These are phyloP conservation scores for Starmerella vaccinii DNA, from an alignment of 805 yeast genomes.

Conservation along the genomic window DNA sequence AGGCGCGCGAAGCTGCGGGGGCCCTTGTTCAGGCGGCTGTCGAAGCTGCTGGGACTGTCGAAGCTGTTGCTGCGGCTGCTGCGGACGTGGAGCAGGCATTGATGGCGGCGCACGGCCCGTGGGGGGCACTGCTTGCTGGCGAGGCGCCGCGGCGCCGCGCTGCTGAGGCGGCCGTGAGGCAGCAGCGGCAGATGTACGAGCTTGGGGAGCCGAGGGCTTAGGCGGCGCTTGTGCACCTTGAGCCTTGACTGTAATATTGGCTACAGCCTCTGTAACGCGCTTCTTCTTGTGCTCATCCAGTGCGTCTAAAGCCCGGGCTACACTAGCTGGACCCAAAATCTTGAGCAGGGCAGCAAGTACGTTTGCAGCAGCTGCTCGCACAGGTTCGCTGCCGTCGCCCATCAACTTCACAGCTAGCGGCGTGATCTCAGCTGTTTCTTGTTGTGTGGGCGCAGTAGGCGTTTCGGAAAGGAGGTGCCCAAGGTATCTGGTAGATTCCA, in stretches of 20 bases:
- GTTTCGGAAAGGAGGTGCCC: slow-evolving; percentile 52
- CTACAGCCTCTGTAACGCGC: slow-evolving; percentile 53
- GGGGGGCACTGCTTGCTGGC: not conserved
- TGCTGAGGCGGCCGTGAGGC: not conserved
- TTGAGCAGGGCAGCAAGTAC: slow-evolving; percentile 74
- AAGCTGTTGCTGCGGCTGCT: not conserved
- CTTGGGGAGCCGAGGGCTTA: not conserved
- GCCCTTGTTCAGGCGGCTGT: not conserved
- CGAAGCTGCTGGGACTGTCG: not conserved
- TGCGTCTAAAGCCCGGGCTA: slow-evolving; percentile 50
- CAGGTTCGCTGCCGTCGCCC: slow-evolving; percentile 74
- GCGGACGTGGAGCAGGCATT: slow-evolving; percentile 1
- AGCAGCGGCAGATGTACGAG: not conserved
- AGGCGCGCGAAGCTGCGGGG: slow-evolving; percentile 1
- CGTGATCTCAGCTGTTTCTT: slow-evolving; percentile 50
- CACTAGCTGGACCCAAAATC: slow-evolving; percentile 63
- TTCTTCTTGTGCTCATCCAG: slow-evolving; percentile 66
- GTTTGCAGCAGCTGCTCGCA: slow-evolving; percentile 67
- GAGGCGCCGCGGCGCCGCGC: not conserved
- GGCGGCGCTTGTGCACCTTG: slow-evolving; percentile 13
- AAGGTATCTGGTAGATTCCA: slow-evolving; percentile 57
- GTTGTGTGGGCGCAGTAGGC: slow-evolving; percentile 38
- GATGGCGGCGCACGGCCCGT: slow-evolving; percentile 13
- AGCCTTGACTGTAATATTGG: slow-evolving; percentile 46
- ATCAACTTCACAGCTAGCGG: slow-evolving; percentile 51